Percentiles rank a stretch among this genome's conserved stretches.
These are phyloP conservation scores for Aureobasidium namibiae DNA, from an alignment of 2,329 filamentous ascomycete species.

Conservation along the genomic window DNA sequence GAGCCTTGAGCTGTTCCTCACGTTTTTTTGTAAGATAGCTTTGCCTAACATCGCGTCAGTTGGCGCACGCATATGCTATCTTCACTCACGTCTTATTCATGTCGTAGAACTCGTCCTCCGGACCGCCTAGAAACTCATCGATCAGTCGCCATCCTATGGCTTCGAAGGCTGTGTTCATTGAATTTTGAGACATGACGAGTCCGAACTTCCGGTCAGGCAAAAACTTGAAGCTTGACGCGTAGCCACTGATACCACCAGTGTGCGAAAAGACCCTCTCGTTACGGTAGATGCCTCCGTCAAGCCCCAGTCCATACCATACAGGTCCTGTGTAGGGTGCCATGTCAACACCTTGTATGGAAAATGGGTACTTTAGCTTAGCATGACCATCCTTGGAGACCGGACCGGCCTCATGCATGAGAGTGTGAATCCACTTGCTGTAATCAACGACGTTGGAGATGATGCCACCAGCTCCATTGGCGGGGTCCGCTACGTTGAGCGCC, in stretches of 20 bases:
- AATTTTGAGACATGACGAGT: constrained; percentile 27
- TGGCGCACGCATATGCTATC: neutral
- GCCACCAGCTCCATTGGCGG: constrained; percentile 19
- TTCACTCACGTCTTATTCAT: constrained; percentile 13
- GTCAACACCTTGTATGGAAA: neutral
- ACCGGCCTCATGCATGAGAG: constrained; percentile 33
- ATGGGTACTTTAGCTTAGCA: constrained; percentile 3
- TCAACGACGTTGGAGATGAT: constrained; percentile 41
- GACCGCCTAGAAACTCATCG: constrained; percentile 12
- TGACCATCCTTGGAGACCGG: constrained; percentile 13
- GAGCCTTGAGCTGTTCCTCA: neutral
- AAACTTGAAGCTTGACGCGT: constrained; percentile 37
- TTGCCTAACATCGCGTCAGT: constrained; percentile 7
- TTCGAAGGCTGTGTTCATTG: constrained; percentile 5
- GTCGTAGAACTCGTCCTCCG: constrained; percentile 6
- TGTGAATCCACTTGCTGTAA: constrained; percentile 45
- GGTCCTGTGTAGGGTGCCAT: constrained; percentile 23
- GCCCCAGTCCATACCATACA: constrained; percentile 36
- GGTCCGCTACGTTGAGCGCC: constrained; percentile 14
- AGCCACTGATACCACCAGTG: constrained; percentile 38
- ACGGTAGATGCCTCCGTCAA: constrained; percentile 32
- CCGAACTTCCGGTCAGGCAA: constrained; percentile 39
- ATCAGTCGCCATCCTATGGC: constrained; percentile 13
- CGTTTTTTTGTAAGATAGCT: neutral
- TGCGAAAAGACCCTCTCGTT: constrained; percentile 38